Evolutionary conservation across 371 early-diverging fungal species (phyloP), one percentile per base, ranked within the genome.

Genomic region (Mortierella sp.): DNA sequence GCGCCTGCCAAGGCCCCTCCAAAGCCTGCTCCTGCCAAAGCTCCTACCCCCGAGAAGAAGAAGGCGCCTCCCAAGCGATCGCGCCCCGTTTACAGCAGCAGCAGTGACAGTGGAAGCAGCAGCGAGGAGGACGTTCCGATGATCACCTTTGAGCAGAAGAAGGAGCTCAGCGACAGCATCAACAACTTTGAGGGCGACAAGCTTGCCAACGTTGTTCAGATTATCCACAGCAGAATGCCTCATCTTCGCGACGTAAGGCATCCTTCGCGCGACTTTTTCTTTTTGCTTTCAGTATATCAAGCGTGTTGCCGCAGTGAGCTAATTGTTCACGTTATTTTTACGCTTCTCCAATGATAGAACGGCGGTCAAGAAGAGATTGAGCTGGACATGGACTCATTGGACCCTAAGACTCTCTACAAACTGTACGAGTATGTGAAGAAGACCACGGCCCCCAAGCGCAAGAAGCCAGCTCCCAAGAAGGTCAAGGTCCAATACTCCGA

Each of bases 331-430:
- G 19, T 31, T 61, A 16, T 61, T 14, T 19, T 19, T 61, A 54
- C 37, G n/a, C 40, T 51, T 55, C 50, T 19, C 6, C 31, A 37
- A 64, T 13, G 34, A 28, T 71, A 82, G 83, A 84, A 80, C 61
- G 85, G 85, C 34, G 85, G 85, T 14, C 85, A 84, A 28, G 83
- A 87, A 26, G 88, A 85, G 44, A 82, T 82, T 78, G 98, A 98
- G 81, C 90, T 99, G 69, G 99, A 99, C 83, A 98, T 99, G 82
- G 98, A 98, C 81, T 90, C 96, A 0, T 89, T 99, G 59, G 96
- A 96, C 81, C 89, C 92, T 76, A 89, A 84, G 28, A 98, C 98
- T 8, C 92, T 98, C 57, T 94, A 93, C 87, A 93, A 93, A 86
- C 87, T 99, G 80, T 97, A 97, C 86, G 92, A 96, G 79, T 98